phyloP scores from a whole-genome alignment of 768 basidiomycete genomes.

The Coprinopsis strossmayeri region DNA sequence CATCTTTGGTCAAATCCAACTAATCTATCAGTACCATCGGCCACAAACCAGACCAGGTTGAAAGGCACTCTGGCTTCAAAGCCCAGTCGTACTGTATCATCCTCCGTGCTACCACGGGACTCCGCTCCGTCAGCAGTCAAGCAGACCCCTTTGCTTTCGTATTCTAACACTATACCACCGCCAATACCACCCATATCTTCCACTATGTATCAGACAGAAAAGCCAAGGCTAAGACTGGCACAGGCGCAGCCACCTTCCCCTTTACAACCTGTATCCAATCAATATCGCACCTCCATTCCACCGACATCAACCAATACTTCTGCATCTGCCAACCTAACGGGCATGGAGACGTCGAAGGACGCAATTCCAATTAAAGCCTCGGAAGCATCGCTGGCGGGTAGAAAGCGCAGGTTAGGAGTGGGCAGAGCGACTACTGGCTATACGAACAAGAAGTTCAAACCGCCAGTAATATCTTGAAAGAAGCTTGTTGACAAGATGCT shows the following conservation, averaged over 20 bases:
- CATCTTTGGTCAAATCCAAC: too few species aligned
- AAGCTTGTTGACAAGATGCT: too few species aligned
- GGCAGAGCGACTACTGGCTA: conserved; percentile 45
- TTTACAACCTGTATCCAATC: background rate
- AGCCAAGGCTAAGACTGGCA: background rate
- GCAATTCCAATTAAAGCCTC: conserved; percentile 3
- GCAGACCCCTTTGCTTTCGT: too few species aligned
- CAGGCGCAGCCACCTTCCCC: background rate
- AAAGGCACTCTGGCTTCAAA: too few species aligned
- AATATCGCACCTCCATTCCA: background rate
- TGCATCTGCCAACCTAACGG: background rate
- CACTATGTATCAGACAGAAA: background rate
- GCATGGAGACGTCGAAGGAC: conserved; percentile 6
- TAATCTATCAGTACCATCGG: too few species aligned
- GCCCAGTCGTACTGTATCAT: too few species aligned
- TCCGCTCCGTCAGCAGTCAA: too few species aligned
- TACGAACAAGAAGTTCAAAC: conserved; percentile 67
- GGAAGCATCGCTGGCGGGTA: conserved; percentile 17
- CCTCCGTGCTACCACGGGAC: too few species aligned
- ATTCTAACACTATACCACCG: too few species aligned
- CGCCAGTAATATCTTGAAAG: conserved; percentile 22
- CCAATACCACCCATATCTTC: too few species aligned
- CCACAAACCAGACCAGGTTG: too few species aligned
- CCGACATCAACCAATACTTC: background rate
- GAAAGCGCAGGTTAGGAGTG: conserved; percentile 60